phyloP scores from a whole-genome alignment of 345 rosid species.

The Cardamine chenopodiifolia region DNA sequence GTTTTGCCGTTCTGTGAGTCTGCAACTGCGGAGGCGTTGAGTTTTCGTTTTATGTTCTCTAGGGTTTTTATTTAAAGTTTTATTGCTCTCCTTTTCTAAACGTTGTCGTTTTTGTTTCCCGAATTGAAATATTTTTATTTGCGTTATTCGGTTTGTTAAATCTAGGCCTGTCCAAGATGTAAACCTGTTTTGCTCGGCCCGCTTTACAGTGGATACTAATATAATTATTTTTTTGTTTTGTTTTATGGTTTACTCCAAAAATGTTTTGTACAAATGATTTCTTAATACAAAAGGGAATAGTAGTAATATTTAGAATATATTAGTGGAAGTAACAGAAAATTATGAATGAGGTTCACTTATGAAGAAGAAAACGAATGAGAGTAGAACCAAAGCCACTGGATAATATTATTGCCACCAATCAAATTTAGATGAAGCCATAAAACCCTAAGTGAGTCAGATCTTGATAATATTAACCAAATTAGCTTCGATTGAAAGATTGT shows the following conservation, averaged over 20 bases:
- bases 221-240: neutral
- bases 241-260: too few relatives aligned
- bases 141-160: neutral
- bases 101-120: neutral
- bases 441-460: too few relatives aligned
- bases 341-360: neutral
- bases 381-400: neutral
- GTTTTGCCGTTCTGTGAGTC: neutral
- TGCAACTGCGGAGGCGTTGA: neutral
- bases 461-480: too few relatives aligned
- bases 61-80: slow-evolving; percentile 11
- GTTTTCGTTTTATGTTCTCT: neutral
- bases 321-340: neutral
- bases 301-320: neutral
- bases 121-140: neutral
- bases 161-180: neutral
- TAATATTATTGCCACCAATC: neutral
- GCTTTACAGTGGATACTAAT: neutral
- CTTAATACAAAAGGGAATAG: neutral
- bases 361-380: neutral
- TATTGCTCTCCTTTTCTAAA: neutral
- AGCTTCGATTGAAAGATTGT: too few relatives aligned
- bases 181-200: neutral
- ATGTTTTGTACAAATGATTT: neutral
- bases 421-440: too few relatives aligned